These are phyloP conservation scores for Penicillium sp. DNA, from an alignment of 2,329 filamentous ascomycete species.

Conservation along the genomic window DNA sequence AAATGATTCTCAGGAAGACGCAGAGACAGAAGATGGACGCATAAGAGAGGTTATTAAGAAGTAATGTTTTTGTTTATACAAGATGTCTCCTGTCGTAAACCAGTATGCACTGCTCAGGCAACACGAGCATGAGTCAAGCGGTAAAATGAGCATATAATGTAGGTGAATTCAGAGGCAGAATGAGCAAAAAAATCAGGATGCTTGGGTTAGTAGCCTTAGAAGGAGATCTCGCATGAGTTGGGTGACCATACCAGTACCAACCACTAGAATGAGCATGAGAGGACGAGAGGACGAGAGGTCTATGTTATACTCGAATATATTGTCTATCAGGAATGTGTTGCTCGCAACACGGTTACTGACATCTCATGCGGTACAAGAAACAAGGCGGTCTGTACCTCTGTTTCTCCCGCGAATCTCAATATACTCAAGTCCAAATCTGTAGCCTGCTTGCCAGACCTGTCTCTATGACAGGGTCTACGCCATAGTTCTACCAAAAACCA, in stretches of 20 bases:
- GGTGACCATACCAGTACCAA: background rate
- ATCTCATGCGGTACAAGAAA: background rate
- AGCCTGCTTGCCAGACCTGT: background rate
- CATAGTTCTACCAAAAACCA: slow-evolving; percentile 45
- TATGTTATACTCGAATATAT: background rate
- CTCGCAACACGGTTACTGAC: background rate
- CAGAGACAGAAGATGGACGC: background rate
- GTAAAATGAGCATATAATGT: background rate
- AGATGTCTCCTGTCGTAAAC: no score
- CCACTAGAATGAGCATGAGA: no score
- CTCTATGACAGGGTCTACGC: background rate
- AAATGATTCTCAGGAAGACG: background rate
- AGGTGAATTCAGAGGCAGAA: background rate
- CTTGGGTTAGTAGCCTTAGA: background rate
- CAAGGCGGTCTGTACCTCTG: background rate
- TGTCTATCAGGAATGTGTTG: no score
- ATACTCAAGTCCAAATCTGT: background rate
- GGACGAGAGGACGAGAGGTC: background rate
- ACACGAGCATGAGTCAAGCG: background rate
- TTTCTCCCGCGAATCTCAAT: background rate
- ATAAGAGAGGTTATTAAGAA: background rate
- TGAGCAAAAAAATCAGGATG: background rate
- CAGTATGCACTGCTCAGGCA: background rate
- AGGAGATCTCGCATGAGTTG: no score
- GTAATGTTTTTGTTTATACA: no score